Base-by-base conservation (phyloP, 345 rosid genomes). In the Rubroshorea leprosula region DNA sequence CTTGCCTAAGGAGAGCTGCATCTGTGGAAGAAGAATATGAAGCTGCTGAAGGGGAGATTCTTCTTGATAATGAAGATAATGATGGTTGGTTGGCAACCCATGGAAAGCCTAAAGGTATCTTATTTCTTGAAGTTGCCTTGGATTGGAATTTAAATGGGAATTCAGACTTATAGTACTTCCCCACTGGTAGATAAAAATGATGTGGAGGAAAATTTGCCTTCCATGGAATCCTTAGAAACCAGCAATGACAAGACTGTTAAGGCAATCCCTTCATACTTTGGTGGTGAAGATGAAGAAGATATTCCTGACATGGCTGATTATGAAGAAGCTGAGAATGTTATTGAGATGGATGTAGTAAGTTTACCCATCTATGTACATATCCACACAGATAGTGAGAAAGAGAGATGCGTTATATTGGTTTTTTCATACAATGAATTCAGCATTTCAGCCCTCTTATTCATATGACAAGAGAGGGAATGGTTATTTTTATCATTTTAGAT, bases 51-150 rank as follows among this genome's bases (percentile, higher is more conserved):
- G 99, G 96, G 45, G 97, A 93, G 80, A 78, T 93, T 69, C 75
- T 87, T 60, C 83, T 90, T 60, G 99, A 94, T 67, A 76, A 84
- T 74, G 99, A 94, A 75, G 97, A 94, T 60, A 72, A 85, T 72
- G 97, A 94, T 68, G 99, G 96, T 62, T 94, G 97, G 99, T 69
- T 87, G 54, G 99, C 99, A 1, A 94, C 99, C 43, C 97, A 94
- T 61, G 99, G 99, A 58, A 87, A 80, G 74, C 99, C 96, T 1
- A 87, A 78, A 90, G 97, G 99, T 90, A 54, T 23, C 48, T 31
- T 43, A 31, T 7, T 39, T 5, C 6, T 22, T 19, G 53, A 63
- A 61, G 29, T n/a, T n/a, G 22, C 26, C 51, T 13, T 19, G 55
- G 7, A 16, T 9, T 23, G 13, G 5, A 41, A 1, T 45, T 31